phyloP scores from a whole-genome alignment of 1,284 basidiomycete species.

The Ceratobasidium theobromae region DNA sequence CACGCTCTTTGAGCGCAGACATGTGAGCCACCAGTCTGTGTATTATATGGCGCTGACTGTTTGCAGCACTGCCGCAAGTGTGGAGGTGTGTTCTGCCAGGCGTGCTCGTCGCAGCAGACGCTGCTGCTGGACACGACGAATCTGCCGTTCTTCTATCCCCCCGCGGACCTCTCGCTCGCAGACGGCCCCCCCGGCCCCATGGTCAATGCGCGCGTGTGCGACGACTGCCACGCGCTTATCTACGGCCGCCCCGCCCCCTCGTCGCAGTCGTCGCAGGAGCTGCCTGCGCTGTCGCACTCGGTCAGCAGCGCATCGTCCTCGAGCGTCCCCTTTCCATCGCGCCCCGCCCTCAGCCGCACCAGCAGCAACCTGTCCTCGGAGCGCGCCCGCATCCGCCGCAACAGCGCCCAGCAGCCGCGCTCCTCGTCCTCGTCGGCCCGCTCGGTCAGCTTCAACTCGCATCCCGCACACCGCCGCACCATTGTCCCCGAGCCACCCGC shows the following conservation, averaged over 20 bases:
- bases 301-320: slow-evolving; percentile 44
- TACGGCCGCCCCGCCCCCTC: slow-evolving; percentile 47
- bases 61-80: slow-evolving; percentile 76
- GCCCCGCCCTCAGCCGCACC: slow-evolving; percentile 30
- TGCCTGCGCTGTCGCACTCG: slow-evolving; percentile 43
- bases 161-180: slow-evolving; percentile 61
- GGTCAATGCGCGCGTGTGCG: slow-evolving; percentile 58
- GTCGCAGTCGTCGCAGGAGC: slow-evolving; percentile 35
- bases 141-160: slow-evolving; percentile 66
- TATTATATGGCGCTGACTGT: slow-evolving; percentile 30
- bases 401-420: slow-evolving; percentile 38
- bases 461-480: slow-evolving; percentile 23
- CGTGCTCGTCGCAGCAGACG: slow-evolving; percentile 58
- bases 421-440: slow-evolving; percentile 48
- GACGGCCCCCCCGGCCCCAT: slow-evolving; percentile 53
- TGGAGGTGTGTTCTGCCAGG: slow-evolving; percentile 68
- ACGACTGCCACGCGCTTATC: slow-evolving; percentile 71
- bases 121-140: slow-evolving; percentile 66
- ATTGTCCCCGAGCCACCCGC: slow-evolving; percentile 53
- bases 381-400: slow-evolving; percentile 41
- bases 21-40: slow-evolving; percentile 50
- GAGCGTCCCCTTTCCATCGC: slow-evolving; percentile 39
- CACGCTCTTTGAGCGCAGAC: slow-evolving; percentile 66
- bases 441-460: slow-evolving; percentile 21
- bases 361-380: slow-evolving; percentile 30